phyloP scores from a whole-genome alignment of 148 eudicot species.

The Rhododendron vialii region DNA sequence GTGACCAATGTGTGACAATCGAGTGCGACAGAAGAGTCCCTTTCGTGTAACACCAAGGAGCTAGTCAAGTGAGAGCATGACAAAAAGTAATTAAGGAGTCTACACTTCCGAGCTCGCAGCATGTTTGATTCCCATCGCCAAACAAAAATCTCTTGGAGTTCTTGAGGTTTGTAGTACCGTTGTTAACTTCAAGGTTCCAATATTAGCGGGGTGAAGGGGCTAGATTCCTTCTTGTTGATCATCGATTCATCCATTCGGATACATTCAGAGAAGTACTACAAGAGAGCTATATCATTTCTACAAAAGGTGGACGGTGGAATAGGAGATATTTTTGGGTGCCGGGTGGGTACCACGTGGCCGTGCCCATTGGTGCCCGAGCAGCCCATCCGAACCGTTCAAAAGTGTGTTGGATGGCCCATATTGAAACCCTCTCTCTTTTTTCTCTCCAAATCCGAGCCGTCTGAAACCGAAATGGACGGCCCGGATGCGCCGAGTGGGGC shows the following conservation, averaged over 20 bases:
- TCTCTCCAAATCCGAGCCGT: too few relatives aligned
- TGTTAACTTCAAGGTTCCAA: neutral
- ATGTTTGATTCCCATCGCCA: neutral
- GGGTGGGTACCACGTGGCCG: too few relatives aligned
- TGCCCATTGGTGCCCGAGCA: too few relatives aligned
- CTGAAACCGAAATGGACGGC: too few relatives aligned
- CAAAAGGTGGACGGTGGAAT: neutral
- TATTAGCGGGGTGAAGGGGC: neutral
- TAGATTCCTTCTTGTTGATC: conserved; percentile 1
- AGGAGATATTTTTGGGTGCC: too few relatives aligned
- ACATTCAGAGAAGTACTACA: conserved; percentile 6
- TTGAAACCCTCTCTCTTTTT: too few relatives aligned
- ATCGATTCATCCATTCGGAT: neutral
- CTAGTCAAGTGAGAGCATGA: neutral
- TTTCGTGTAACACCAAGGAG: too few relatives aligned
- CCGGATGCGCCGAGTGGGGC: too few relatives aligned
- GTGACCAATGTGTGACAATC: neutral
- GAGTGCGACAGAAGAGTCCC: neutral
- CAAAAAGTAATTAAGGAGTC: neutral
- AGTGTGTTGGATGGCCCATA: too few relatives aligned
- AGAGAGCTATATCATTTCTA: neutral
- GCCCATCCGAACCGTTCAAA: too few relatives aligned
- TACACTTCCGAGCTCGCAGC: neutral
- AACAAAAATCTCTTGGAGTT: too few relatives aligned
- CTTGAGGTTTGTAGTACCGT: neutral